These are phyloP conservation scores for Saxispiralis lemnorum DNA, from an alignment of 495 filamentous ascomycete genomes.

Conservation along the genomic window DNA sequence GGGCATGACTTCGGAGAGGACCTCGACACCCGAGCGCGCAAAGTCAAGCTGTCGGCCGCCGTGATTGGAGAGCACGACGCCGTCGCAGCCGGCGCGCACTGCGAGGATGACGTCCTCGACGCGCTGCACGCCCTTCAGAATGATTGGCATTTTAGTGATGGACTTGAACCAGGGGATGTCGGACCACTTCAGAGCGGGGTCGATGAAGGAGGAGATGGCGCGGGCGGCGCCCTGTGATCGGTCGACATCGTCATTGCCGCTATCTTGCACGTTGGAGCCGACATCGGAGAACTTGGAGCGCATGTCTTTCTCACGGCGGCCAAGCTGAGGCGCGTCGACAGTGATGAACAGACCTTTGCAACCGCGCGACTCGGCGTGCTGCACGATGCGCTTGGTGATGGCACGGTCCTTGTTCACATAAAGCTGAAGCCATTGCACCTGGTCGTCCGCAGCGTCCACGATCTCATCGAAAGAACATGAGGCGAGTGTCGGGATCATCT, in stretches of 20 bases:
- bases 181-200: conserved; percentile 75
- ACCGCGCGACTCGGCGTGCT: conserved; percentile 79
- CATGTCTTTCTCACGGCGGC: conserved; percentile 90
- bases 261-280: conserved; percentile 65
- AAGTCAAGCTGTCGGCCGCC: conserved; percentile 94
- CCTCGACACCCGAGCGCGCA: conserved; percentile 74
- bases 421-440: conserved; percentile 91
- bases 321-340: conserved; percentile 90
- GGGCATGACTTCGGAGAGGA: conserved; percentile 93
- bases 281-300: conserved; percentile 76
- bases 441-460: conserved; percentile 64
- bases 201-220: conserved; percentile 88
- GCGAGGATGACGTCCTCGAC: conserved; percentile 86
- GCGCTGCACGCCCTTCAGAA: conserved; percentile 90
- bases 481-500: conserved; percentile 97
- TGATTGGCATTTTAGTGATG: conserved; percentile 90
- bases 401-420: conserved; percentile 95
- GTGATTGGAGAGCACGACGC: conserved; percentile 92
- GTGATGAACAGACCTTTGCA: conserved; percentile 97
- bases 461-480: conserved; percentile 97
- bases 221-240: conserved; percentile 79
- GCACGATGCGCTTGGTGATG: conserved; percentile 76
- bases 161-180: conserved; percentile 88
- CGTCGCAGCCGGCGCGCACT: conserved; percentile 66
- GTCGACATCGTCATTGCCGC: conserved; percentile 47